These are phyloP conservation scores for Fagopyrum esculentum DNA, from an alignment of 148 eudicot genomes.

Conservation along the genomic window DNA sequence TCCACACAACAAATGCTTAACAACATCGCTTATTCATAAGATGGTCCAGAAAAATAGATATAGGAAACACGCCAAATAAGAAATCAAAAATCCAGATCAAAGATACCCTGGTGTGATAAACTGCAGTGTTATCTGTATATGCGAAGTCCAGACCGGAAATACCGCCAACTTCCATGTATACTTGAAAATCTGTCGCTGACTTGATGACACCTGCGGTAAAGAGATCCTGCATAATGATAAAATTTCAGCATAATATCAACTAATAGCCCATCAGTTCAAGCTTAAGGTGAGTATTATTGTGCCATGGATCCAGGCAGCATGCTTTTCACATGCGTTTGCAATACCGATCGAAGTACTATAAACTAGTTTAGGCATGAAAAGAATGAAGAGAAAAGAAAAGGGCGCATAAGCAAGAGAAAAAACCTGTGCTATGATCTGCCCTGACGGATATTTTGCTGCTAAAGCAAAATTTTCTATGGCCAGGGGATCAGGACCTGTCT, in stretches of 20 bases:
- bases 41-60: not conserved
- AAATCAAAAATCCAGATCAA: not conserved
- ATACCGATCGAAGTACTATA: not conserved
- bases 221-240: slow-evolving; percentile 62
- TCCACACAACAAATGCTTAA: not conserved
- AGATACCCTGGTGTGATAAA: slow-evolving; percentile 90
- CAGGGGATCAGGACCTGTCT: slow-evolving; percentile 94
- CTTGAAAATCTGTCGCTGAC: slow-evolving; percentile 95
- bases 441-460: slow-evolving; percentile 90
- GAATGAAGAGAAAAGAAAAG: not conserved
- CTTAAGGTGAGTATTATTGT: not conserved
- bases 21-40: not conserved
- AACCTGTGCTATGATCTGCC: slow-evolving; percentile 73
- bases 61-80: not conserved
- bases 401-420: not conserved
- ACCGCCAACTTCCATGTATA: slow-evolving; percentile 85
- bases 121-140: slow-evolving; percentile 73
- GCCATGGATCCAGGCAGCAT: not conserved
- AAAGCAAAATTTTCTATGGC: slow-evolving; percentile 77
- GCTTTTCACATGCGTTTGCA: not conserved
- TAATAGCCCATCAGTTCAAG: not conserved
- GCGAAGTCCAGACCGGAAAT: slow-evolving; percentile 98
- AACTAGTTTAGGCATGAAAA: not conserved
- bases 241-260: slow-evolving; percentile 11
- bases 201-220: slow-evolving; percentile 79